Conservation (phyloP, 805 yeast species). For the Kuraishia molischiana region DNA sequence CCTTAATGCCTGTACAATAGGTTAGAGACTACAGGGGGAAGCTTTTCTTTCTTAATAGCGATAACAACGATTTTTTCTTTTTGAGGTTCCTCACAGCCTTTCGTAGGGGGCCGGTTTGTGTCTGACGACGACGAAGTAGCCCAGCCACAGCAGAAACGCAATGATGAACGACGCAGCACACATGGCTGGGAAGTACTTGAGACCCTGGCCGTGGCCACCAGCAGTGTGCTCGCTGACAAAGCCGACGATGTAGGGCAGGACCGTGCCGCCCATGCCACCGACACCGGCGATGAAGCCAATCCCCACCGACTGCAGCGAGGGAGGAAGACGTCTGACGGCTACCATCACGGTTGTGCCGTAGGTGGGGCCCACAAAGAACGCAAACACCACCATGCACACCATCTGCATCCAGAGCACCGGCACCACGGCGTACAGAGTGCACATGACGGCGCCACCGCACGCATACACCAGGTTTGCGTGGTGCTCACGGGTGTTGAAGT, state of each 20-base stretch:
- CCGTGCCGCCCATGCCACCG: conserved; percentile 81
- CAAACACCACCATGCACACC: conserved; percentile 28
- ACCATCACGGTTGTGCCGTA: conserved; percentile 64
- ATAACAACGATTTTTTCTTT: not conserved
- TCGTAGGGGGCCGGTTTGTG: too few species aligned
- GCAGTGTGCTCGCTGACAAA: conserved; percentile 21
- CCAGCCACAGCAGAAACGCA: conserved; percentile 17
- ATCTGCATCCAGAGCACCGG: conserved; percentile 17
- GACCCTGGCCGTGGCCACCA: conserved; percentile 13
- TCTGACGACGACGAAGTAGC: too few species aligned
- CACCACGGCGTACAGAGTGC: conserved; percentile 23
- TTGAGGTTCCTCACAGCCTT: too few species aligned
- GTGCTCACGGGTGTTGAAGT: conserved; percentile 25
- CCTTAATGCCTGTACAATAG: too few species aligned
- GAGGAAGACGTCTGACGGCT: conserved; percentile 53
- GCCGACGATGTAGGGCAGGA: conserved; percentile 60
- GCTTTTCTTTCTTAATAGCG: not conserved
- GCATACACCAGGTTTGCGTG: conserved; percentile 32
- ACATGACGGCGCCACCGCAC: conserved; percentile 20
- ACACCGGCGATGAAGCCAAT: conserved; percentile 69
- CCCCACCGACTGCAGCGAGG: conserved; percentile 49
- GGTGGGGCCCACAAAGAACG: conserved; percentile 42
- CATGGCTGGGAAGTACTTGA: conserved; percentile 19
- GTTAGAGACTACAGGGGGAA: too few species aligned
- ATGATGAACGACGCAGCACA: conserved; percentile 11